Conservation (phyloP, 352 stramenopile genomes). For the Pythium brassicae region DNA sequence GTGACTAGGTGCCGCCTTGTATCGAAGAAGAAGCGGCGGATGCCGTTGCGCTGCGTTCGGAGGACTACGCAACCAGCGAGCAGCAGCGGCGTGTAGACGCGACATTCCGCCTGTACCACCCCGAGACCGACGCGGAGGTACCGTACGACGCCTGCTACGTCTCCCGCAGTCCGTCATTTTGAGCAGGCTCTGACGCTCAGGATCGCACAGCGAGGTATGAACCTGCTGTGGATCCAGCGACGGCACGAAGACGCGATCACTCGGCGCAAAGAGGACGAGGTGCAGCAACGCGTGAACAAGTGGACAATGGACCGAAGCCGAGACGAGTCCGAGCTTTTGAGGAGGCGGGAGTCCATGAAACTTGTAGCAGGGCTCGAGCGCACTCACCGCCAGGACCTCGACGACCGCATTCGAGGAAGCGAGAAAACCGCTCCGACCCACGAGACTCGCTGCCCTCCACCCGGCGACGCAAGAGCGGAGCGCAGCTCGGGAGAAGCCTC, state of each 20-base stretch:
- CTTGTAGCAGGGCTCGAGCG: constrained; percentile 45
- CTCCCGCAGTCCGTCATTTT: too few species aligned
- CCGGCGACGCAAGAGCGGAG: not conserved
- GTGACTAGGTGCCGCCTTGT: constrained; percentile 4
- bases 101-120: constrained; percentile 53
- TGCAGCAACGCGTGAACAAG: constrained; percentile 40
- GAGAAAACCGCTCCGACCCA: not conserved
- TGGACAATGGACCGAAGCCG: constrained; percentile 63
- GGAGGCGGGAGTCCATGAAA: constrained; percentile 60
- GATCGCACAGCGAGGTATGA: constrained; percentile 48
- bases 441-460: not conserved
- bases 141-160: not conserved
- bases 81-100: constrained; percentile 33
- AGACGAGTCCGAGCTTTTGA: constrained; percentile 62
- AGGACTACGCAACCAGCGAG: constrained; percentile 15
- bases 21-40: not conserved
- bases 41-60: constrained; percentile 6
- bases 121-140: constrained; percentile 67
- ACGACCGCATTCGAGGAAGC: not conserved
- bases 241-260: constrained; percentile 41
- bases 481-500: not conserved
- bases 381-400: constrained; percentile 18
- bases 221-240: constrained; percentile 58
- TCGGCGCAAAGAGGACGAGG: constrained; percentile 40
- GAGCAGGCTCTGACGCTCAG: not conserved